phyloP scores from a whole-genome alignment of 2,329 filamentous ascomycete genomes.

The Fulvia fulva region DNA sequence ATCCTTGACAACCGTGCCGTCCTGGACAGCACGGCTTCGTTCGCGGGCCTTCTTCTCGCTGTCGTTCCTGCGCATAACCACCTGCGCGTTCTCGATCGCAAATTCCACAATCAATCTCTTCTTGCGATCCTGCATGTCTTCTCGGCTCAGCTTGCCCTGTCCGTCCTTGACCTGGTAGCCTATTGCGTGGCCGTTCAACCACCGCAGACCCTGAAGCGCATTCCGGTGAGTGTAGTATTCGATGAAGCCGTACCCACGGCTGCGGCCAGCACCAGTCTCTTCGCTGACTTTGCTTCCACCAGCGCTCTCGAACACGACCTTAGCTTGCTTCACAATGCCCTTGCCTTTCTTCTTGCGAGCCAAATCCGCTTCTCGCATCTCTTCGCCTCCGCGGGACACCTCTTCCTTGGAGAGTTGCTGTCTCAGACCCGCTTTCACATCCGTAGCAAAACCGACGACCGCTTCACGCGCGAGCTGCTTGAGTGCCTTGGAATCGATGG shows the following conservation, averaged over 20 bases:
- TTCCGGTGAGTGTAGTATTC: conserved; percentile 92
- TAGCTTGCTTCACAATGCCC: conserved; percentile 85
- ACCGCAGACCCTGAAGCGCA: conserved; percentile 90
- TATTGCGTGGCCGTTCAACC: conserved; percentile 76
- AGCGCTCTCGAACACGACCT: conserved; percentile 86
- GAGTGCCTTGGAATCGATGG: conserved; percentile 77
- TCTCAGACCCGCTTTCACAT: conserved; percentile 75
- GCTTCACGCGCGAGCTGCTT: conserved; percentile 88
- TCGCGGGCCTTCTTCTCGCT: conserved; percentile 55
- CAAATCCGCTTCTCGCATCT: conserved; percentile 75
- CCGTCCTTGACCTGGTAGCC: conserved; percentile 46
- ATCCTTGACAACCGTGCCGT: conserved; percentile 13
- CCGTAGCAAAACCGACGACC: conserved; percentile 89
- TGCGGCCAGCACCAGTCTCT: conserved; percentile 71
- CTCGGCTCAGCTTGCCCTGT: conserved; percentile 36
- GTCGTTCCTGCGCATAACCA: conserved; percentile 73
- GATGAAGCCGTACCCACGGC: conserved; percentile 93
- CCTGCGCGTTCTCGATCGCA: conserved; percentile 95
- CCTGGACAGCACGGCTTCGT: conserved; percentile 34
- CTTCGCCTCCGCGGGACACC: conserved; percentile 69
- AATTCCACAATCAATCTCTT: conserved; percentile 93
- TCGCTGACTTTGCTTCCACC: conserved; percentile 82
- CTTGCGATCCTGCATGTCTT: conserved; percentile 65
- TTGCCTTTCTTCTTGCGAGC: conserved; percentile 77
- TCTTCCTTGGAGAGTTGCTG: conserved; percentile 87